Conservation (phyloP, 495 filamentous ascomycete species). For the Aspergillus haitiensis region DNA sequence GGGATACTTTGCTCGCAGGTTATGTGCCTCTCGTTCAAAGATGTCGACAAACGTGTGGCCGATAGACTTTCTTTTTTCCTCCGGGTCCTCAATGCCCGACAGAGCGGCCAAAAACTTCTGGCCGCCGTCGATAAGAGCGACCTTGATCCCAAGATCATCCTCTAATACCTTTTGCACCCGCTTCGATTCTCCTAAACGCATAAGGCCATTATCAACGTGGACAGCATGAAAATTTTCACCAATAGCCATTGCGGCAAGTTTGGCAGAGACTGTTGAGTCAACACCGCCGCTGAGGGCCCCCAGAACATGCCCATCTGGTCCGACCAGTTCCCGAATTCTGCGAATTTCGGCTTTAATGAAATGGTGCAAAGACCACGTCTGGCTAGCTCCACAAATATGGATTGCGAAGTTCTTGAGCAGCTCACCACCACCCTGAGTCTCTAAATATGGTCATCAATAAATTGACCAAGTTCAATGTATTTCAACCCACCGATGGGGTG, state of each 20-base stretch:
- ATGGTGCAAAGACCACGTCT: constrained; percentile 78
- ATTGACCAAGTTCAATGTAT: not conserved
- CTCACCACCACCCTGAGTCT: constrained; percentile 50
- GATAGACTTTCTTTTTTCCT: constrained; percentile 93
- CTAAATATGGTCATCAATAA: not conserved
- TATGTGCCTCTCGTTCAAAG: constrained; percentile 77
- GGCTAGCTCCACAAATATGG: constrained; percentile 68
- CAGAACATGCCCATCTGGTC: constrained; percentile 76
- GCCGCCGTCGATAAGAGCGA: constrained; percentile 81
- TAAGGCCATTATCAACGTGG: constrained; percentile 81
- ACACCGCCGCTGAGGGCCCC: constrained; percentile 89
- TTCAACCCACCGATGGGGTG: not conserved
- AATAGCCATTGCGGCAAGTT: constrained; percentile 79
- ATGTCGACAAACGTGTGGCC: constrained; percentile 83
- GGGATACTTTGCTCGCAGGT: constrained; percentile 65
- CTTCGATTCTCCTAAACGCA: constrained; percentile 82
- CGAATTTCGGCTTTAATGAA: constrained; percentile 78
- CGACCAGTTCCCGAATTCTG: constrained; percentile 77
- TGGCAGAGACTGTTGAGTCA: constrained; percentile 84
- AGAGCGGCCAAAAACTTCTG: constrained; percentile 72
- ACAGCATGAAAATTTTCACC: constrained; percentile 88
- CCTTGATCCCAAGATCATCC: constrained; percentile 80
- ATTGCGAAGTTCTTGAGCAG: constrained; percentile 80
- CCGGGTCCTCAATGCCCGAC: constrained; percentile 76
- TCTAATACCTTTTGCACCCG: constrained; percentile 75